A percentile compares a stretch with the other conserved stretches of the same genome.
Evolutionary conservation across 768 basidiomycete genomes (phyloP).

Genomic region (Peribolospora kevripleyi): DNA sequence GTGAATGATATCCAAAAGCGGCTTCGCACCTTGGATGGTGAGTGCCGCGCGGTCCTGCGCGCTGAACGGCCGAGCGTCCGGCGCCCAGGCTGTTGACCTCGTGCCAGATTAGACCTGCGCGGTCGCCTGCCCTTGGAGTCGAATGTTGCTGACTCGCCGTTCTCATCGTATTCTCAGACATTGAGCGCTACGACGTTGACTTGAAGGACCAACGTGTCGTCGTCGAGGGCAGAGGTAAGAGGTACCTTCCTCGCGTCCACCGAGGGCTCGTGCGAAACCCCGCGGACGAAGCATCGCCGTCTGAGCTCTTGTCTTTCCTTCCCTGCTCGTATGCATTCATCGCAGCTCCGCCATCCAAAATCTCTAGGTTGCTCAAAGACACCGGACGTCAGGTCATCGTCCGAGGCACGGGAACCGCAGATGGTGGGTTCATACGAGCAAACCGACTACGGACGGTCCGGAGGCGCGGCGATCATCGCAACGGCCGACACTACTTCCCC

Average conservation of each 20-base stretch:
- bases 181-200: slow-evolving; percentile 2
- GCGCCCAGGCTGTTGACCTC: background rate
- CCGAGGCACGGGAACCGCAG: slow-evolving; percentile 1
- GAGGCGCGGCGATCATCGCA: too few relatives aligned
- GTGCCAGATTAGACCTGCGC: background rate
- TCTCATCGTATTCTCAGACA: background rate
- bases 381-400: slow-evolving; percentile 8
- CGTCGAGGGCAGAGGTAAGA: background rate
- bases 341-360: slow-evolving; percentile 1
- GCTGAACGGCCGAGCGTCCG: too few relatives aligned
- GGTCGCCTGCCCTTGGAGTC: background rate
- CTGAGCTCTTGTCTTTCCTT: too few relatives aligned
- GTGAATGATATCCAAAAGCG: too few relatives aligned
- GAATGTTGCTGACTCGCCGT: background rate
- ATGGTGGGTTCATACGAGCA: background rate
- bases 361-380: slow-evolving; percentile 3
- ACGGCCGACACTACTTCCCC: too few relatives aligned
- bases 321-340: too few relatives aligned
- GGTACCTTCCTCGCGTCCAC: too few relatives aligned
- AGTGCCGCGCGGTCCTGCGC: too few relatives aligned
- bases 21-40: too few relatives aligned
- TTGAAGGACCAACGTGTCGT: slow-evolving; percentile 2
- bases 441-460: too few relatives aligned
- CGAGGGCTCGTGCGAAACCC: too few relatives aligned
- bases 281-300: too few relatives aligned